Percentiles rank a stretch among this genome's conserved stretches.
Evolutionary conservation across 495 filamentous ascomycete species (phyloP).

Genomic region (Penicillium daleae): DNA sequence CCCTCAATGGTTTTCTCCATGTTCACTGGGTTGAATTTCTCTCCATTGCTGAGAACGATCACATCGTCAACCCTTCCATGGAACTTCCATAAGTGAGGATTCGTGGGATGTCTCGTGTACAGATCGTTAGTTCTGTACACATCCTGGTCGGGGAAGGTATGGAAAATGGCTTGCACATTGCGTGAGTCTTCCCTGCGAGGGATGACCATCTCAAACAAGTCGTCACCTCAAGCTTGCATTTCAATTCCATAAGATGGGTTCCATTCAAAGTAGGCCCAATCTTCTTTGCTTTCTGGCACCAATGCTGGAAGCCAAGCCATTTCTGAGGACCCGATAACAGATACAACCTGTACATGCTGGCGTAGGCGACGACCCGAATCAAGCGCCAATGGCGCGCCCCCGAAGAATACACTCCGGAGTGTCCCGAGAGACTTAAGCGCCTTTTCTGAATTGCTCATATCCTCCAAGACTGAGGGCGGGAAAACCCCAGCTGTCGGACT

Average conservation of each 20-base stretch:
- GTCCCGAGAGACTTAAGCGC: constrained; percentile 18
- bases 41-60: constrained; percentile 46
- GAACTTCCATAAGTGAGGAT: constrained; percentile 37
- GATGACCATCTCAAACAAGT: constrained; percentile 48
- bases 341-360: constrained; percentile 19
- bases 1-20: constrained; percentile 39
- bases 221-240: constrained; percentile 44
- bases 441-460: constrained; percentile 31
- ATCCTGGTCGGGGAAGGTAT: constrained; percentile 55
- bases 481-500: constrained; percentile 23
- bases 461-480: constrained; percentile 33
- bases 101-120: constrained; percentile 46
- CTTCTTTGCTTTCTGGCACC: constrained; percentile 36
- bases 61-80: constrained; percentile 44
- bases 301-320: constrained; percentile 29
- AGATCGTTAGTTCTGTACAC: constrained; percentile 62
- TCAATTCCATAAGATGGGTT: constrained; percentile 50
- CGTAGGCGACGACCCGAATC: constrained; percentile 23
- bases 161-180: constrained; percentile 54
- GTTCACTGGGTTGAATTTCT: constrained; percentile 48
- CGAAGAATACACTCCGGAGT: constrained; percentile 24
- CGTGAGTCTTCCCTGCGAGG: constrained; percentile 13
- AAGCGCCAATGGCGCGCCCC: constrained; percentile 26
- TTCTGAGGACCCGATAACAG: constrained; percentile 26
- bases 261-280: constrained; percentile 59